These are phyloP conservation scores for Abortiporus biennis DNA, from an alignment of 1,284 basidiomycete species.

Conservation along the genomic window DNA sequence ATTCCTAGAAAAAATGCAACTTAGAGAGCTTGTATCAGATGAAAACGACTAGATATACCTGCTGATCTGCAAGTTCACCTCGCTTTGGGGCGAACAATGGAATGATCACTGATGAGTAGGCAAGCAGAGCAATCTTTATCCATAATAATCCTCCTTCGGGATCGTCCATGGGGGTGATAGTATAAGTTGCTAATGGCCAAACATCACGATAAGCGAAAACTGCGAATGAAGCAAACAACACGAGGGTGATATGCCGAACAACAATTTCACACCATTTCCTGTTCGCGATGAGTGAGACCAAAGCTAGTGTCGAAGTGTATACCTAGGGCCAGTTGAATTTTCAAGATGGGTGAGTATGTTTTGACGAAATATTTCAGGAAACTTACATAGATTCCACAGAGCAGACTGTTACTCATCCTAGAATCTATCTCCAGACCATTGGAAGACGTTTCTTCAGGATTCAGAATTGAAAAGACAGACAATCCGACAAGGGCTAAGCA, in stretches of 20 bases:
- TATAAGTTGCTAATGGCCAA: constrained; percentile 52
- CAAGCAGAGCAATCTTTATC: constrained; percentile 29
- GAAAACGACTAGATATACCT: constrained; percentile 25
- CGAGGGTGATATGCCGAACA: background rate
- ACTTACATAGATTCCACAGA: background rate
- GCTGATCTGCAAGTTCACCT: constrained; percentile 36
- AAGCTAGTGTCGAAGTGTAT: background rate
- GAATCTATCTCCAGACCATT: background rate
- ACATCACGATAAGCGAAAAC: constrained; percentile 50
- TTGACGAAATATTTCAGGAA: background rate
- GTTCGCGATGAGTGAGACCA: background rate
- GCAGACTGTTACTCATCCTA: background rate
- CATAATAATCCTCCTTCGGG: constrained; percentile 24
- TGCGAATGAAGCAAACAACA: background rate
- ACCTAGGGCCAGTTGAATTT: too few species aligned
- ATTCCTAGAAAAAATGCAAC: constrained; percentile 22
- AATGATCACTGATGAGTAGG: constrained; percentile 31
- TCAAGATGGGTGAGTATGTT: background rate
- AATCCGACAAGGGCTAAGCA: background rate
- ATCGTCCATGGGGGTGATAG: constrained; percentile 31
- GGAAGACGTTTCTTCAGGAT: background rate
- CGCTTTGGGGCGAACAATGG: constrained; percentile 37
- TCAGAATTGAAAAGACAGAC: background rate
- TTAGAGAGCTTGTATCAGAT: background rate
- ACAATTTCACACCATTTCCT: background rate